Evolutionary conservation across 495 filamentous ascomycete genomes (phyloP).

Genomic region (Aeminium ludgeri): DNA sequence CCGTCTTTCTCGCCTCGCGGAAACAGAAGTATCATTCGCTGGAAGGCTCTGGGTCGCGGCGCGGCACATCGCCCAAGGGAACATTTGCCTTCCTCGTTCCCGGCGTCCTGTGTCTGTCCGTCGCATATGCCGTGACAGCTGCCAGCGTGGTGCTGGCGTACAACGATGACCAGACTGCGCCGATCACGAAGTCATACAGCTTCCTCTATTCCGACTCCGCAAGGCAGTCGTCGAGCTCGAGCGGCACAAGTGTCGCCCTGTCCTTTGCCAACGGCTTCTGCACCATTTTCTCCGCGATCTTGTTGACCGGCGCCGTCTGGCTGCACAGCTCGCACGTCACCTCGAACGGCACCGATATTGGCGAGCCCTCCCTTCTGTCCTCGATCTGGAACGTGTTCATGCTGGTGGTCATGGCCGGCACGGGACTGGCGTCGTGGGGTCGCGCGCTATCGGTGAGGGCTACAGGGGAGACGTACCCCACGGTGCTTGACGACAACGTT

Average conservation of each 20-base stretch:
- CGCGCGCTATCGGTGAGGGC: not conserved
- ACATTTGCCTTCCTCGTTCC: slow-evolving; percentile 1
- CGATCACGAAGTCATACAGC: not conserved
- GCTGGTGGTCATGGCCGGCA: not conserved
- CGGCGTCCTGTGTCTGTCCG: not conserved
- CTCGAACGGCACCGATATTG: not conserved
- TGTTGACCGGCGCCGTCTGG: slow-evolving; percentile 2
- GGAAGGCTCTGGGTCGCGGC: not conserved
- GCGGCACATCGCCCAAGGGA: not conserved
- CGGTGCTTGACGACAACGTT: not conserved
- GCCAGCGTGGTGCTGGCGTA: not conserved
- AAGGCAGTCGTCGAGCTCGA: not conserved
- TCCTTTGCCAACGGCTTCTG: not conserved
- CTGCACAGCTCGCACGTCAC: not conserved
- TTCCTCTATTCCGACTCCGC: not conserved
- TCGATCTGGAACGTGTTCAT: not conserved
- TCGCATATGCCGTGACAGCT: not conserved
- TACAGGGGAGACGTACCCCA: not conserved
- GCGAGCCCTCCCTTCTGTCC: not conserved
- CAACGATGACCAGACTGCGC: not conserved
- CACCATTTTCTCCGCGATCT: not conserved
- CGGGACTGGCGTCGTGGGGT: slow-evolving; percentile 1
- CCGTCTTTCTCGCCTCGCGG: not conserved
- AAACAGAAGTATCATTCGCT: not conserved
- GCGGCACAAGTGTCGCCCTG: not conserved